A percentile compares a stretch with the other conserved stretches of the same genome.
Conservation (phyloP, 208 protist genomes). For the Crithidia brevicula region DNA sequence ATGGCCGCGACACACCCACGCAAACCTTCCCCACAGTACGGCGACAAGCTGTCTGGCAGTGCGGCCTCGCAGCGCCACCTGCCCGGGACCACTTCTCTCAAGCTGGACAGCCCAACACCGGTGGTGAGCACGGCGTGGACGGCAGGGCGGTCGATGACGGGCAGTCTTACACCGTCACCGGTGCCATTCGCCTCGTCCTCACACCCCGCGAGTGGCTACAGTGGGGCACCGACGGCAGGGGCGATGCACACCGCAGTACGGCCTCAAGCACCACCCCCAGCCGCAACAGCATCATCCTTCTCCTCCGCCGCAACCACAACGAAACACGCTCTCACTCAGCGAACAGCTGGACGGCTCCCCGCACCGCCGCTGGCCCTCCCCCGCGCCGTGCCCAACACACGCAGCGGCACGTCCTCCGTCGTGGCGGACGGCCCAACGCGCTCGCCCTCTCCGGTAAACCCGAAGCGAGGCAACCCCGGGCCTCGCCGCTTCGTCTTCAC, state of each 20-base stretch:
- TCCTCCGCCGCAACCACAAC: neutral
- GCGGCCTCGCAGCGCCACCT: neutral
- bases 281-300: conserved; percentile 5
- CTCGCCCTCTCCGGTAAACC: conserved; percentile 84
- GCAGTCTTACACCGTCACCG: conserved; percentile 25
- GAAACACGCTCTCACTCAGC: conserved; percentile 12
- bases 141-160: conserved; percentile 28
- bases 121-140: conserved; percentile 31
- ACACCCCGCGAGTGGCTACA: too few species aligned
- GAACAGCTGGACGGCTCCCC: conserved; percentile 35
- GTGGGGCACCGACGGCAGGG: too few species aligned
- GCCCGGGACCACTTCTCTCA: conserved; percentile 28
- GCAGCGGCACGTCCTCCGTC: conserved; percentile 63
- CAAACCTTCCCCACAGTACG: conserved; percentile 1
- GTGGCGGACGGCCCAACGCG: conserved; percentile 62
- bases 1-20: conserved; percentile 12
- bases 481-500: conserved; percentile 79
- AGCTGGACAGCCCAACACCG: conserved; percentile 38
- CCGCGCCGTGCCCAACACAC: conserved; percentile 29
- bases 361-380: neutral
- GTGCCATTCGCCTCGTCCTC: too few species aligned
- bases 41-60: neutral
- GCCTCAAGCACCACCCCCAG: conserved; percentile 3
- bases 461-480: conserved; percentile 61
- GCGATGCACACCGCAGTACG: too few species aligned